Evolutionary conservation across 2,329 filamentous ascomycete species (phyloP).

Genomic region (Fusarium sp.): DNA sequence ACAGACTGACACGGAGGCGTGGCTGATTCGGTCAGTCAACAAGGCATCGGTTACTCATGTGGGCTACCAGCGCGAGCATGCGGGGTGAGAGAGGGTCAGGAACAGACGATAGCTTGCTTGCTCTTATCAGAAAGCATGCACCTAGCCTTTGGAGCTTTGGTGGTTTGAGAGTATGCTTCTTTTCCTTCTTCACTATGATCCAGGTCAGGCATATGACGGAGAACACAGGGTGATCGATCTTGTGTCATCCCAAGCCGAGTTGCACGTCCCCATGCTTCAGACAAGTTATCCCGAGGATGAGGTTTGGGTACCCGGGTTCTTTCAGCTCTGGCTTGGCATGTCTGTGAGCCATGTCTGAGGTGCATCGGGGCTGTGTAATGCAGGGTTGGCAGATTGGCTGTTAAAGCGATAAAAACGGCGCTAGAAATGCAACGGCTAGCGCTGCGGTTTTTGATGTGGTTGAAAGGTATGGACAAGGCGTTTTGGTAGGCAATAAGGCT

Average conservation of each 20-base stretch:
- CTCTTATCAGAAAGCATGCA: background rate
- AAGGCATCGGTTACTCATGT: conserved; percentile 4
- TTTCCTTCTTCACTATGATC: background rate
- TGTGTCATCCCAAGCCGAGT: conserved; percentile 1
- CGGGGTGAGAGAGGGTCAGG: background rate
- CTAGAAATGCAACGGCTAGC: conserved; percentile 27
- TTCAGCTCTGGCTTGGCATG: conserved; percentile 37
- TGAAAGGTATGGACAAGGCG: conserved; percentile 32
- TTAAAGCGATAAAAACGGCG: conserved; percentile 6
- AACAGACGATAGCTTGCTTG: background rate
- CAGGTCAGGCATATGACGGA: background rate
- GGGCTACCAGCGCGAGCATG: conserved; percentile 13
- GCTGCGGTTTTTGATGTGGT: background rate
- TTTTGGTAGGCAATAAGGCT: conserved; percentile 28
- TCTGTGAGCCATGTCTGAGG: conserved; percentile 1
- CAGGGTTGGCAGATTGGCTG: conserved; percentile 31
- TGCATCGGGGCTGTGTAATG: conserved; percentile 34
- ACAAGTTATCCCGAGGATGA: conserved; percentile 11
- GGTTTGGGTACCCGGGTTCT: background rate
- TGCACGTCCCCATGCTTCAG: background rate
- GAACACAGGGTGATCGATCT: conserved; percentile 9
- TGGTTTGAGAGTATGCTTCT: background rate
- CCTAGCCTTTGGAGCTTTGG: background rate
- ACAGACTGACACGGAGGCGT: conserved; percentile 1
- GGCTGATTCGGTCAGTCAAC: conserved; percentile 7